Base-by-base conservation (phyloP, 306 rosid species). In the Prunus kanzakura region DNA sequence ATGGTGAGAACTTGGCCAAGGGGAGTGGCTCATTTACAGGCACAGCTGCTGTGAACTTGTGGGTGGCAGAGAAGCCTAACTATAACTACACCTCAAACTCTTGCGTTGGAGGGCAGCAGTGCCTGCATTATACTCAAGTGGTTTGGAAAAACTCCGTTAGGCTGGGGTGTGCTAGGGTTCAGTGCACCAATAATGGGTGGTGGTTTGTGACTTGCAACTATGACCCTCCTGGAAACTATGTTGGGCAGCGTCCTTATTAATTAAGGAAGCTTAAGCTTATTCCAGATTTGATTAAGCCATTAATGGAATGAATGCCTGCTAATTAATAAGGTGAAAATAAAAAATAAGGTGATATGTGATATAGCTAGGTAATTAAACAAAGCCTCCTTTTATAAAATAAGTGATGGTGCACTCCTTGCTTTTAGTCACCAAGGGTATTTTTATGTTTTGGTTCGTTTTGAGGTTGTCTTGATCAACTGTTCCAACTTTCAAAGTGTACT, bases 1-100 rank as follows among this genome's bases (percentile, higher is more conserved):
- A 85, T 4, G 91, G 89, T 0, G 86, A 89, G 60, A 89, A 89
- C 51, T 75, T 89, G n/a, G 88, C 89, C 0, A 29, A 79, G 82
- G 72, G 88, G 18, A 60, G 74, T 3, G 80, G 62, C 0, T 75
- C 67, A 32, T 41, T 89, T 0, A 47, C 79, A 0, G 90, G 82
- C 20, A 27, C 72, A 0, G 67, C 22, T 0, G 88, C 90, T 0
- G 88, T 87, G 49, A 67, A 41, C 15, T 0, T 65, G 43, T 79
- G 86, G 86, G 83, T 71, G 4, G 52, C 2, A 2, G 83, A 83
- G 68, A 83, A 72, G 49, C 14, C 54, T 2, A 1, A 64, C 49
- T 83, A 79, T 12, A 15, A 83, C 25, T 65, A 75, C 46, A 19
- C 3, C 19, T 47, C 81, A 0, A 79, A 83, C 25, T 20, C 47